Percentiles rank a stretch among this genome's conserved stretches.
phyloP scores from a whole-genome alignment of 345 rosid species.

The Salix brachista region DNA sequence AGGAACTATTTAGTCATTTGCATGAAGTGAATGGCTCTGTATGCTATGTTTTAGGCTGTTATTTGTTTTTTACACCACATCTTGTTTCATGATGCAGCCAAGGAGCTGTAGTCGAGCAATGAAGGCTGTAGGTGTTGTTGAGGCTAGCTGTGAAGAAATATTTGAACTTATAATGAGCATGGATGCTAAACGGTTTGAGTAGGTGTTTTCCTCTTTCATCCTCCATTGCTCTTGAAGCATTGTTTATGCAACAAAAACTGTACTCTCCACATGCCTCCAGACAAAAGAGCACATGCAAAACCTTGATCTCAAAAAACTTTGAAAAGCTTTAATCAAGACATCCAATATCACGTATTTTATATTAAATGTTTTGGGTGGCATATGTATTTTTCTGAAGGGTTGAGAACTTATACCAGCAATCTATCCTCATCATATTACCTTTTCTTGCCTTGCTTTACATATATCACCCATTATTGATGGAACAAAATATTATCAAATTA shows the following conservation, averaged over 20 bases:
- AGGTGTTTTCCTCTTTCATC: conserved; percentile 44
- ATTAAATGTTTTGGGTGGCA: neutral
- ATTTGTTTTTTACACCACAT: conserved; percentile 18
- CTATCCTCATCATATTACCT: neutral
- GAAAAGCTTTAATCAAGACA: neutral
- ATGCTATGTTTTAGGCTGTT: conserved; percentile 17
- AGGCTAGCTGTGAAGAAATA: conserved; percentile 95
- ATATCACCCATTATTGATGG: neutral
- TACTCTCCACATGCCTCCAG: neutral
- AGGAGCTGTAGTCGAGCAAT: conserved; percentile 99
- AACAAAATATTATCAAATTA: neutral
- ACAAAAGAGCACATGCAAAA: neutral
- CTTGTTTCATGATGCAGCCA: conserved; percentile 57
- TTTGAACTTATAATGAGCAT: conserved; percentile 98
- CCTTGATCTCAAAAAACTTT: neutral
- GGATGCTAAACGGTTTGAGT: conserved; percentile 99
- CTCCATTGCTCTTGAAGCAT: neutral
- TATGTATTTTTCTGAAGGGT: neutral
- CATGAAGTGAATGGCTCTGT: conserved; percentile 13
- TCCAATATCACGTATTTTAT: neutral
- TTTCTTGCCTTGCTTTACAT: neutral
- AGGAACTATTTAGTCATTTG: conserved; percentile 24
- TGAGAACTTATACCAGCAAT: neutral
- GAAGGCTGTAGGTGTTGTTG: conserved; percentile 99
- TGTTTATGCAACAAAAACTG: neutral